Evolutionary conservation across 1,139 yeast genomes (phyloP).

Genomic region (Suhomyces guaymorum): DNA sequence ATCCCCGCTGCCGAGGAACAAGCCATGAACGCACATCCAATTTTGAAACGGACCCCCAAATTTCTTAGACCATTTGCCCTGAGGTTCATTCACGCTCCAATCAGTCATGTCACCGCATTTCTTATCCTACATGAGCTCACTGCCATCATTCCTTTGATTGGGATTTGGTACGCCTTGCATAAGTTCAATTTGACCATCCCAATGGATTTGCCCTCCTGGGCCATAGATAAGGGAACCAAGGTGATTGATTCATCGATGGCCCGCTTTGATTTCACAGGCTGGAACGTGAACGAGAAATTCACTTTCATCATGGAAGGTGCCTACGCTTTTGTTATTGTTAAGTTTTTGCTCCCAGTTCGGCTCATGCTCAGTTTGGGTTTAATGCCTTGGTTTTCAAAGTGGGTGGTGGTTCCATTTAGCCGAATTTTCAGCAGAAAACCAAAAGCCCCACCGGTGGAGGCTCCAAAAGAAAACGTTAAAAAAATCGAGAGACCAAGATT

Average conservation of each 20-base stretch:
- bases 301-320: conserved; percentile 78
- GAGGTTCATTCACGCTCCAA: conserved; percentile 58
- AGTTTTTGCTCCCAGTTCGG: conserved; percentile 61
- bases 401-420: conserved; percentile 56
- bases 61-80: conserved; percentile 52
- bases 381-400: conserved; percentile 70
- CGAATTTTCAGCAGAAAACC: conserved; percentile 30
- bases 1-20: background rate
- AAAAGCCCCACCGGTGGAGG: conserved; percentile 1
- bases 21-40: conserved; percentile 26
- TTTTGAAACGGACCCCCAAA: conserved; percentile 45
- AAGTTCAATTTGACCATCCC: conserved; percentile 44
- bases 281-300: conserved; percentile 54
- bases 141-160: conserved; percentile 77
- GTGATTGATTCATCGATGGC: conserved; percentile 52
- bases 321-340: conserved; percentile 78
- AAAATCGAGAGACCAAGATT: conserved; percentile 37
- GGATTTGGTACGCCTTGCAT: conserved; percentile 75
- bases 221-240: conserved; percentile 60
- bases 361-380: conserved; percentile 54
- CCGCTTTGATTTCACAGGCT: conserved; percentile 33
- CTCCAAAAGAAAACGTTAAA: conserved; percentile 12
- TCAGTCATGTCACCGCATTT: conserved; percentile 72
- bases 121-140: conserved; percentile 81
- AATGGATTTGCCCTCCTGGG: conserved; percentile 66